Evolutionary conservation across 768 basidiomycete species (phyloP).

Genomic region (Mycena albidolilacea): DNA sequence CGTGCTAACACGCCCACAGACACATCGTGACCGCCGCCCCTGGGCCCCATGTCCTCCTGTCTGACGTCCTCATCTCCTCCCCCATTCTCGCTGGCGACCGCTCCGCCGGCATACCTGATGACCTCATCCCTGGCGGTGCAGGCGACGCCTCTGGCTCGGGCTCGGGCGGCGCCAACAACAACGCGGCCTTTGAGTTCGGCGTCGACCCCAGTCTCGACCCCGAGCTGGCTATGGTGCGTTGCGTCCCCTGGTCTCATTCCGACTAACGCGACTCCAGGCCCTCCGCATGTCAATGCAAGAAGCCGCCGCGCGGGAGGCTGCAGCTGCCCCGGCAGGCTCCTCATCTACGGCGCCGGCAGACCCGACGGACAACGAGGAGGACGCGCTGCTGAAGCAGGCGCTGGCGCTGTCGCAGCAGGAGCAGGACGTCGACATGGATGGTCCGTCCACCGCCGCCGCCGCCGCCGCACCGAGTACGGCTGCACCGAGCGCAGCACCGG

Average conservation of each 20-base stretch:
- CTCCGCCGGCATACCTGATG: slow-evolving; percentile 75
- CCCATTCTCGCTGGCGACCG: slow-evolving; percentile 88
- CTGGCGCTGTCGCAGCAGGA: slow-evolving; percentile 79
- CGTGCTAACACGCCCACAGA: slow-evolving; percentile 54
- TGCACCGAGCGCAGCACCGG: background rate
- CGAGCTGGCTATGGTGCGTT: slow-evolving; percentile 91
- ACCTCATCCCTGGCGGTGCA: slow-evolving; percentile 63
- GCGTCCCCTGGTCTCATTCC: background rate
- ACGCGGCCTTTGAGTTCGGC: slow-evolving; percentile 82
- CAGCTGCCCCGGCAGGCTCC: slow-evolving; percentile 51
- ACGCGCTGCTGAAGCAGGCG: slow-evolving; percentile 81
- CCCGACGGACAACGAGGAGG: slow-evolving; percentile 80
- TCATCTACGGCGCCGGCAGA: slow-evolving; percentile 54
- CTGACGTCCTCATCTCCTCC: slow-evolving; percentile 86
- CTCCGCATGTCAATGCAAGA: slow-evolving; percentile 98
- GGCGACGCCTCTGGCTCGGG: slow-evolving; percentile 65
- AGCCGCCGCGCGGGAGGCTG: slow-evolving; percentile 83
- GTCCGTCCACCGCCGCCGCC: slow-evolving; percentile 20
- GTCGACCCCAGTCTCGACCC: slow-evolving; percentile 97
- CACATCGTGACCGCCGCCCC: slow-evolving; percentile 87
- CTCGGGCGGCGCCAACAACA: slow-evolving; percentile 39
- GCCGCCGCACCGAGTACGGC: slow-evolving; percentile 24
- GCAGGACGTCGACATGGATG: slow-evolving; percentile 62
- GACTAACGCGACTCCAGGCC: slow-evolving; percentile 66
- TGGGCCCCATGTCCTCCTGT: slow-evolving; percentile 79